These are phyloP conservation scores for Mycena leptocephala DNA, from an alignment of 768 basidiomycete genomes.

Conservation along the genomic window DNA sequence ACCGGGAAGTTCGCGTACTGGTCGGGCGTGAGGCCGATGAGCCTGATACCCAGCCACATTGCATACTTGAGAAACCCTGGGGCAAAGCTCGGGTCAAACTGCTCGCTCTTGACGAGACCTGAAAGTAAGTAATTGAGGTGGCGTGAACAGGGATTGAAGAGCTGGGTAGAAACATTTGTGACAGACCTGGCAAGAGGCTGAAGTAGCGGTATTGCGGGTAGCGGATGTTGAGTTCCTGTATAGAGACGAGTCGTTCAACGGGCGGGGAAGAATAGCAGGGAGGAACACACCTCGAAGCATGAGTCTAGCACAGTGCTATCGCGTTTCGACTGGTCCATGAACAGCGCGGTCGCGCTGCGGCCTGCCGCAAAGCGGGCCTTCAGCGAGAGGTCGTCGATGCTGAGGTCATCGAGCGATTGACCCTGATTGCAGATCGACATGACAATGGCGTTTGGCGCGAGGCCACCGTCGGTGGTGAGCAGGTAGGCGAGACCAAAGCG, in stretches of 20 bases:
- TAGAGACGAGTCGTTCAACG: neutral
- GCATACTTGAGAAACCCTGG: neutral
- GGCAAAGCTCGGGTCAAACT: neutral
- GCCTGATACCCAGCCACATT: constrained; percentile 3
- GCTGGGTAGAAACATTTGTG: too few species aligned
- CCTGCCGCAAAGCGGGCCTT: neutral
- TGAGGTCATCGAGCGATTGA: neutral
- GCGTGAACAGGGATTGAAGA: too few species aligned
- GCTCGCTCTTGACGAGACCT: constrained; percentile 14
- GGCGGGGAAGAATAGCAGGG: neutral
- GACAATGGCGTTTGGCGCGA: constrained; percentile 11
- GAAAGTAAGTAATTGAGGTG: too few species aligned
- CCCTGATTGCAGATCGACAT: neutral
- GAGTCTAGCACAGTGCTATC: constrained; percentile 16
- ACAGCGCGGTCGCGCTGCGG: neutral
- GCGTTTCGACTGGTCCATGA: constrained; percentile 9
- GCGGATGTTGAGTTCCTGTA: constrained; percentile 18
- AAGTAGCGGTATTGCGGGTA: constrained; percentile 21
- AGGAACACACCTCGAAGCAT: neutral
- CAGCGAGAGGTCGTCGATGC: constrained; percentile 6
- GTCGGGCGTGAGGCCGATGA: constrained; percentile 19
- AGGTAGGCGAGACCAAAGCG: constrained; percentile 17
- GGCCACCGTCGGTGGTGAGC: constrained; percentile 22
- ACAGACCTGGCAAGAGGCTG: constrained; percentile 4
- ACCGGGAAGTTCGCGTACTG: neutral